A percentile compares a stretch with the other conserved stretches of the same genome.
phyloP scores from a whole-genome alignment of 345 rosid species.

The Corchorus capsularis region DNA sequence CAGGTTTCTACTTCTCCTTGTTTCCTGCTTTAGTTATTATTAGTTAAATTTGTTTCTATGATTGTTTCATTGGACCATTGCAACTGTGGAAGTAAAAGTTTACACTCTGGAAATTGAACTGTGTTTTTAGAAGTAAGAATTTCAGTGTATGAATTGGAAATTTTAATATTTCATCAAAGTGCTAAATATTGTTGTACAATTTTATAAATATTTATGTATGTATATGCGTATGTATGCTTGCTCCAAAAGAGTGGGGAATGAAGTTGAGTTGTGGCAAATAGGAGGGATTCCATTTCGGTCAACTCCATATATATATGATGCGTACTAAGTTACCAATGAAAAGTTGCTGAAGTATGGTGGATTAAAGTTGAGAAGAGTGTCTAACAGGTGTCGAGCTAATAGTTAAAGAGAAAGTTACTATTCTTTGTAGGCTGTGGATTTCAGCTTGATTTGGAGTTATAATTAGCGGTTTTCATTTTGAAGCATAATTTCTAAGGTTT shows the following conservation, averaged over 20 bases:
- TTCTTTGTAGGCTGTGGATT: not conserved
- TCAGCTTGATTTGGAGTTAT: not conserved
- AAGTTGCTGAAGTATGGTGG: not conserved
- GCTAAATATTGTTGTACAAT: not conserved
- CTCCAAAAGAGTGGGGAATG: not conserved
- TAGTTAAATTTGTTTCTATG: not conserved
- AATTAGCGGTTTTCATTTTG: not conserved
- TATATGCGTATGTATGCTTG: not conserved
- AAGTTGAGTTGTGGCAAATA: conserved; percentile 8
- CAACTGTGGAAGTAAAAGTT: not conserved
- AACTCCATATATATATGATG: not conserved
- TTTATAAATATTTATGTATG: not conserved
- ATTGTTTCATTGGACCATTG: conserved; percentile 1
- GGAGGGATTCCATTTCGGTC: not conserved
- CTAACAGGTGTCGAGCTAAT: too few relatives aligned
- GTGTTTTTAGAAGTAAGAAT: not conserved
- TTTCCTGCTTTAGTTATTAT: not conserved
- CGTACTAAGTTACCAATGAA: not conserved
- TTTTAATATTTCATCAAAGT: not conserved
- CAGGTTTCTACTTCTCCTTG: conserved; percentile 41
- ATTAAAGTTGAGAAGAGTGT: not conserved
- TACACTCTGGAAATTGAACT: not conserved
- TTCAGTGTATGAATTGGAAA: not conserved
- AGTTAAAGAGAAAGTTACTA: not conserved
- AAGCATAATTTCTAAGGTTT: not conserved